Evolutionary conservation across 306 rosid genomes (phyloP).

Genomic region (Senna siamea): DNA sequence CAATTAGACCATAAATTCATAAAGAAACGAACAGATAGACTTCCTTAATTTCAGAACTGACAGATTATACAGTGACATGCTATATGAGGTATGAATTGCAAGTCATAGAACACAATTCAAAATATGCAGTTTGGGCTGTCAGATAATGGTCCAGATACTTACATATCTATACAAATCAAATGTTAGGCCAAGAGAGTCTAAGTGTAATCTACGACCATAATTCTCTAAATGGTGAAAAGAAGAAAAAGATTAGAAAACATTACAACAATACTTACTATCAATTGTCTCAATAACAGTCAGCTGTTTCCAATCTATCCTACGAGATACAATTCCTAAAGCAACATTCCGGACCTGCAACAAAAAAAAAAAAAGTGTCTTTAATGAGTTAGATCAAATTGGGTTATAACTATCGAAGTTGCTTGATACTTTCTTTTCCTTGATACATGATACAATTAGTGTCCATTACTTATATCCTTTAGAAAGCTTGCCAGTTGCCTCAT

Average conservation of each 20-base stretch:
- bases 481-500: no score
- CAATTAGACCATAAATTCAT: neutral
- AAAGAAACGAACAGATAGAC: conserved; percentile 30
- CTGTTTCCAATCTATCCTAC: conserved; percentile 85
- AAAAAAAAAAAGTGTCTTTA: conserved; percentile 34
- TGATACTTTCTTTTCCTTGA: no score
- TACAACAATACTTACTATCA: conserved; percentile 61
- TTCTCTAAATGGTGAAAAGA: neutral
- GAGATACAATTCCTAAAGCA: conserved; percentile 91
- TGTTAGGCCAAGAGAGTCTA: conserved; percentile 28
- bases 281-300: conserved; percentile 77
- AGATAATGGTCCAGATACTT: neutral
- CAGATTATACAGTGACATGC: conserved; percentile 26
- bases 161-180: conserved; percentile 20
- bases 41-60: neutral
- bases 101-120: neutral
- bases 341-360: conserved; percentile 81
- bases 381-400: conserved; percentile 4
- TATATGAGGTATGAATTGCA: conserved; percentile 1
- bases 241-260: conserved; percentile 20
- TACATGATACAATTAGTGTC: no score
- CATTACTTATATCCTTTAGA: no score
- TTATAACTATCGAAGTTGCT: conserved; percentile 29
- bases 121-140: neutral
- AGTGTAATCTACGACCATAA: conserved; percentile 8